phyloP scores from a whole-genome alignment of 1,284 basidiomycete genomes.

The Moesziomyces antarcticus region DNA sequence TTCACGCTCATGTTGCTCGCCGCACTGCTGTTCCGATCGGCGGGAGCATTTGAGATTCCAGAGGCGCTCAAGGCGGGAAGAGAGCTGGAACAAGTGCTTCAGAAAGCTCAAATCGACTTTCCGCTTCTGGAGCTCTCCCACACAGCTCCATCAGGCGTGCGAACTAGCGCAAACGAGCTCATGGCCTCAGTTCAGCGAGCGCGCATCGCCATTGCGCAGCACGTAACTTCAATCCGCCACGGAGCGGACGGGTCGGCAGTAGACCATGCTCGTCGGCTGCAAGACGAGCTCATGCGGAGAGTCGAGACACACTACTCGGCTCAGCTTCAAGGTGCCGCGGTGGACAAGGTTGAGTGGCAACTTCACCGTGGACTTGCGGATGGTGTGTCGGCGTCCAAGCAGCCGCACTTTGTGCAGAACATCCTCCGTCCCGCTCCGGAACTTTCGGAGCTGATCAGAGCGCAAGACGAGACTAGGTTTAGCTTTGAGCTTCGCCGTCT shows the following conservation, averaged over 20 bases:
- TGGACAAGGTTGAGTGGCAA: constrained; percentile 10
- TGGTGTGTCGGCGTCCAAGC: constrained; percentile 7
- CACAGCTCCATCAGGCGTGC: background rate
- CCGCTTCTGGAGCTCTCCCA: background rate
- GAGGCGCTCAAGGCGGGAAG: background rate
- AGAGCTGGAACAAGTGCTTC: constrained; percentile 9
- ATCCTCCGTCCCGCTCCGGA: constrained; percentile 3
- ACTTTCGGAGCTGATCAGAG: background rate
- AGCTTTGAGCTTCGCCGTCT: constrained; percentile 1
- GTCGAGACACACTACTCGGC: constrained; percentile 5
- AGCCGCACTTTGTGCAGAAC: background rate
- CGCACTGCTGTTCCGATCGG: background rate
- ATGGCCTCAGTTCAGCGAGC: constrained; percentile 11
- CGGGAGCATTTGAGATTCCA: background rate
- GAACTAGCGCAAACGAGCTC: background rate
- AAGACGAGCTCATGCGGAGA: constrained; percentile 10
- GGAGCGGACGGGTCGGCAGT: background rate
- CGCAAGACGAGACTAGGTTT: background rate
- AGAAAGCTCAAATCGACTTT: constrained; percentile 1
- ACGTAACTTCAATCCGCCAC: background rate
- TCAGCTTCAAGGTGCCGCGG: constrained; percentile 3
- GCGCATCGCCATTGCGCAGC: constrained; percentile 16
- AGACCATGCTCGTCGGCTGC: constrained; percentile 5
- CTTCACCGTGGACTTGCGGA: constrained; percentile 12
- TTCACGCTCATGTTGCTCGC: background rate